Evolutionary conservation across 2,329 filamentous ascomycete genomes (phyloP).

Genomic region (Hymenoscyphus occultus): DNA sequence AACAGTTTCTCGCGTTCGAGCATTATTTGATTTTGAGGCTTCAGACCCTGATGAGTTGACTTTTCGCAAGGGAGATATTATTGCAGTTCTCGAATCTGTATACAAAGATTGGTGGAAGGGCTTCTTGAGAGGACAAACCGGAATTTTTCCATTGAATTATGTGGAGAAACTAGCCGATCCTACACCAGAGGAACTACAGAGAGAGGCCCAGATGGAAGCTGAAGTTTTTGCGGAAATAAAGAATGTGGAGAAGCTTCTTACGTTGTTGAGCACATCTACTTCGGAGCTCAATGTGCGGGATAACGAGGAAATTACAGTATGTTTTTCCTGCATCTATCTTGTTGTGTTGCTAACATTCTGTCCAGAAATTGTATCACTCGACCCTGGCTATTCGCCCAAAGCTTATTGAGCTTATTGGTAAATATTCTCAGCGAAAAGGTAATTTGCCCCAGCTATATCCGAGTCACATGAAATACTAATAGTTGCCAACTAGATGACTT

Average conservation of each 20-base stretch:
- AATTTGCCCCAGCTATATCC: not conserved
- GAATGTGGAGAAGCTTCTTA: constrained; percentile 79
- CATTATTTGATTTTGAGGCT: constrained; percentile 90
- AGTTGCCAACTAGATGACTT: constrained; percentile 73
- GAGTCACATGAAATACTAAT: constrained; percentile 6
- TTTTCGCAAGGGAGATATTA: constrained; percentile 95
- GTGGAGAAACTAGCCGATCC: constrained; percentile 96
- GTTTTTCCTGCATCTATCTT: constrained; percentile 27
- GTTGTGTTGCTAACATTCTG: constrained; percentile 36
- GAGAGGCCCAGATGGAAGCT: constrained; percentile 91
- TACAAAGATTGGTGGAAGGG: constrained; percentile 99
- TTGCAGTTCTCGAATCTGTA: constrained; percentile 93
- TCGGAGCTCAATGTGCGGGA: constrained; percentile 79
- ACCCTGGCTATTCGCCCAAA: constrained; percentile 94
- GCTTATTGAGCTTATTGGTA: constrained; percentile 95
- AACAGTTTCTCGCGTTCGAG: constrained; percentile 90
- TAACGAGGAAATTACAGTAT: constrained; percentile 91
- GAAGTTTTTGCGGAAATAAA: constrained; percentile 76
- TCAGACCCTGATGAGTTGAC: constrained; percentile 93
- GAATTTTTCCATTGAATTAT: constrained; percentile 98
- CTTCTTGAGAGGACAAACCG: constrained; percentile 87
- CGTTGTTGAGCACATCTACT: constrained; percentile 83
- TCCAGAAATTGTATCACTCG: constrained; percentile 80
- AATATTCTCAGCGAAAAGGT: constrained; percentile 99
- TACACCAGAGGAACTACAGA: constrained; percentile 87